Conservation (phyloP, 2,329 filamentous ascomycete species). For the Metarhizium rileyi region DNA sequence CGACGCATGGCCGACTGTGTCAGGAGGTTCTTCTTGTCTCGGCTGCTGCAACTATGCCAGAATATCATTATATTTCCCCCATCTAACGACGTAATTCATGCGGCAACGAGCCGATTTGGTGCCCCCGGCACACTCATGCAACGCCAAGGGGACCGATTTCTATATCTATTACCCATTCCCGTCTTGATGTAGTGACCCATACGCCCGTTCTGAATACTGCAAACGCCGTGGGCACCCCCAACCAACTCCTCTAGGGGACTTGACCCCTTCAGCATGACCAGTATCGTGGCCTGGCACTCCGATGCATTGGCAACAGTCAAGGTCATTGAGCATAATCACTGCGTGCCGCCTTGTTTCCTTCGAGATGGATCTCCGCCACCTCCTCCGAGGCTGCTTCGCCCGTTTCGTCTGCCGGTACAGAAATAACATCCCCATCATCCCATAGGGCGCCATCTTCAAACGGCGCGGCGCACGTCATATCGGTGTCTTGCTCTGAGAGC, state of each 20-base stretch:
- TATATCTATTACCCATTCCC: conserved; percentile 11
- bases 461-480: conserved; percentile 17
- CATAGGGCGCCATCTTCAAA: conserved; percentile 15
- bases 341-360: conserved; percentile 24
- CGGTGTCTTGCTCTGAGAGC: conserved; percentile 19
- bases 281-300: background rate
- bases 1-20: too few species aligned
- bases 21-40: background rate
- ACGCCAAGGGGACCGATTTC: conserved; percentile 5
- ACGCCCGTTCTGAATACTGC: conserved; percentile 1
- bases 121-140: conserved; percentile 10
- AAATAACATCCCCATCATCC: conserved; percentile 27
- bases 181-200: conserved; percentile 4
- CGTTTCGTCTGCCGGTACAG: conserved; percentile 26
- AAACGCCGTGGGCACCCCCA: background rate
- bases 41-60: background rate
- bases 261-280: background rate
- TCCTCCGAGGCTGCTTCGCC: conserved; percentile 31
- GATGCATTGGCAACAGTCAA: background rate
- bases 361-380: conserved; percentile 40
- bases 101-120: conserved; percentile 8
- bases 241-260: background rate
- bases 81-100: conserved; percentile 7
- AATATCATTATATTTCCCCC: background rate
- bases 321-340: conserved; percentile 9